Evolutionary conservation across 345 rosid species (phyloP).

Genomic region (Heritiera littoralis): DNA sequence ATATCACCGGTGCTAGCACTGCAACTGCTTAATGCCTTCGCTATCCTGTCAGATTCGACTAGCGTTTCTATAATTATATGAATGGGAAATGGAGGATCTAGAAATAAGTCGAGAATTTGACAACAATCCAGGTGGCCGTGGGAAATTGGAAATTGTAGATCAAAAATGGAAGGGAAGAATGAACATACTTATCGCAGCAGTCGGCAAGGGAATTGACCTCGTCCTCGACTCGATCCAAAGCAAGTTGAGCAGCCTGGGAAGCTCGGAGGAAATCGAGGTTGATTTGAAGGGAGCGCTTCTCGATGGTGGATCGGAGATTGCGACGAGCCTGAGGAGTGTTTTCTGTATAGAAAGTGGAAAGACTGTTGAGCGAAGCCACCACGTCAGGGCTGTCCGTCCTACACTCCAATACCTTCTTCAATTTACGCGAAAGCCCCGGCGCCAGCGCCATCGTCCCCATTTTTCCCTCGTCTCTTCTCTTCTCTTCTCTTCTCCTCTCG

Average conservation of each 20-base stretch:
- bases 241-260: slow-evolving; percentile 70
- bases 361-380: slow-evolving; percentile 73
- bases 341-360: slow-evolving; percentile 76
- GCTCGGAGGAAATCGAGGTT: slow-evolving; percentile 77
- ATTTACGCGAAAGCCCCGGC: slow-evolving; percentile 90
- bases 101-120: not conserved
- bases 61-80: not conserved
- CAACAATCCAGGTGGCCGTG: not conserved
- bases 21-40: slow-evolving; percentile 77
- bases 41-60: slow-evolving; percentile 48
- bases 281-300: slow-evolving; percentile 90
- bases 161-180: not conserved
- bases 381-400: slow-evolving; percentile 88
- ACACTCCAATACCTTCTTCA: slow-evolving; percentile 91
- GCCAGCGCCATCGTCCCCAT: slow-evolving; percentile 69
- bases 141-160: not conserved
- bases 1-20: slow-evolving; percentile 88
- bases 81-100: too few relatives aligned
- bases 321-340: slow-evolving; percentile 90
- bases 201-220: slow-evolving; percentile 88
- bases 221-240: slow-evolving; percentile 78
- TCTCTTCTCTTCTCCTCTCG: too few relatives aligned
- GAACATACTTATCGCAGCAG: slow-evolving; percentile 79
- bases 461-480: not conserved
- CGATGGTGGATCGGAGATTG: slow-evolving; percentile 95